Evolutionary conservation across 2,329 filamentous ascomycete species (phyloP).

Genomic region (Fusarium hainanense): DNA sequence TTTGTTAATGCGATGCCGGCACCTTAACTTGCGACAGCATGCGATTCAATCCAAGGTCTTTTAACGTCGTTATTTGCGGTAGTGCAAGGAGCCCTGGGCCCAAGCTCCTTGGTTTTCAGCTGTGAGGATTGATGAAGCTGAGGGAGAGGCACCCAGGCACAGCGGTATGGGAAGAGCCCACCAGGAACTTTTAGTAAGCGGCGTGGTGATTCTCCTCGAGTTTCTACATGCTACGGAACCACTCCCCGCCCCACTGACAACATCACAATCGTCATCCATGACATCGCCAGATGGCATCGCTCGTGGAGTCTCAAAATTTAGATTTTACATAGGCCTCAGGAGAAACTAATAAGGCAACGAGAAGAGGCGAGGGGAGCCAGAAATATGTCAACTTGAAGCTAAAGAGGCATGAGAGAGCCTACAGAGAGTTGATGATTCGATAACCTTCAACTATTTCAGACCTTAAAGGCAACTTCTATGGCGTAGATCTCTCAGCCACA

Average conservation of each 20-base stretch:
- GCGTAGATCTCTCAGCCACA: constrained; percentile 22
- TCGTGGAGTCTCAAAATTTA: neutral
- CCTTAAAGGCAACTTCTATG: neutral
- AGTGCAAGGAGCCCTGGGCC: constrained; percentile 22
- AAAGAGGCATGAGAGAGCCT: neutral
- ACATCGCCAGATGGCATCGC: constrained; percentile 12
- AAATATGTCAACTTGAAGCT: neutral
- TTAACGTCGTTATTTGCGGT: constrained; percentile 2
- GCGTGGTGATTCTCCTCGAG: constrained; percentile 9
- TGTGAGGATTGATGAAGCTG: constrained; percentile 6
- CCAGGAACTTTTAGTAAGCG: constrained; percentile 19
- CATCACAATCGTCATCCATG: constrained; percentile 39
- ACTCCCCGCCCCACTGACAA: constrained; percentile 34
- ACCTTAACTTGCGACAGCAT: constrained; percentile 23
- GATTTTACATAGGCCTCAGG: neutral
- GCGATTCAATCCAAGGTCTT: neutral
- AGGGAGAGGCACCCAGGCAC: neutral
- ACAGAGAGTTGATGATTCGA: neutral
- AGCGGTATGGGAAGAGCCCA: constrained; percentile 20
- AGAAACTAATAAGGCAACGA: neutral
- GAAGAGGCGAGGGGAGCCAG: neutral
- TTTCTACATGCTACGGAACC: constrained; percentile 16
- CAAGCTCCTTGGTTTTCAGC: constrained; percentile 38
- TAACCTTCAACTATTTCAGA: neutral
- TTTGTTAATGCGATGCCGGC: constrained; percentile 30